A percentile compares a stretch with the other conserved stretches of the same genome.
Evolutionary conservation across 208 protist species (phyloP).

Genomic region (Crithidia brevicula): DNA sequence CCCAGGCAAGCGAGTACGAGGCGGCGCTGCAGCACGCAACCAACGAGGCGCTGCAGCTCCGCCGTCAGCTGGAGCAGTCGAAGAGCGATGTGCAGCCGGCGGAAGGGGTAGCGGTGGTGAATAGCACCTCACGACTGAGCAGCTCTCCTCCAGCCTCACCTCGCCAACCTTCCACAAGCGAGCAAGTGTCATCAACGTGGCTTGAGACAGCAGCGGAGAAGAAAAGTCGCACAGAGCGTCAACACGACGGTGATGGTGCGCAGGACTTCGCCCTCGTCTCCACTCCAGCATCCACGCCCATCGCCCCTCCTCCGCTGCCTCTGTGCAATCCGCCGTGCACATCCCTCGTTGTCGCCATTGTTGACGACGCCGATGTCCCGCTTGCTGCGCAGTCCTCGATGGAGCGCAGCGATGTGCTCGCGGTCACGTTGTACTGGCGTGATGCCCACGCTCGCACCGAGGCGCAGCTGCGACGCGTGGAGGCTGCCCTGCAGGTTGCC

Average conservation of each 20-base stretch:
- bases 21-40: conserved; percentile 48
- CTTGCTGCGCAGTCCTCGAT: too few relatives aligned
- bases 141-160: background rate
- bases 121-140: background rate
- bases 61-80: background rate
- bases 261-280: conserved; percentile 14
- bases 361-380: too few relatives aligned
- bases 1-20: conserved; percentile 30
- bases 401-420: background rate
- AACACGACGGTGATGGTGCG: background rate
- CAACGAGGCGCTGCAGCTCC: conserved; percentile 34
- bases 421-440: conserved; percentile 38
- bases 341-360: background rate
- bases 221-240: background rate
- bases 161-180: background rate
- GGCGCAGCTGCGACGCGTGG: conserved; percentile 34
- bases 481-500: conserved; percentile 39
- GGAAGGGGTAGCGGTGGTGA: background rate
- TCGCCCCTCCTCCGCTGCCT: background rate
- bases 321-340: too few relatives aligned
- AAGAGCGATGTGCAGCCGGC: background rate
- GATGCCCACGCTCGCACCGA: conserved; percentile 26
- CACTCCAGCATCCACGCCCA: background rate
- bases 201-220: background rate
- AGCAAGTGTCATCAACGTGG: background rate